Base-by-base conservation (phyloP, 257 asterid species). In the Scutellaria minor region DNA sequence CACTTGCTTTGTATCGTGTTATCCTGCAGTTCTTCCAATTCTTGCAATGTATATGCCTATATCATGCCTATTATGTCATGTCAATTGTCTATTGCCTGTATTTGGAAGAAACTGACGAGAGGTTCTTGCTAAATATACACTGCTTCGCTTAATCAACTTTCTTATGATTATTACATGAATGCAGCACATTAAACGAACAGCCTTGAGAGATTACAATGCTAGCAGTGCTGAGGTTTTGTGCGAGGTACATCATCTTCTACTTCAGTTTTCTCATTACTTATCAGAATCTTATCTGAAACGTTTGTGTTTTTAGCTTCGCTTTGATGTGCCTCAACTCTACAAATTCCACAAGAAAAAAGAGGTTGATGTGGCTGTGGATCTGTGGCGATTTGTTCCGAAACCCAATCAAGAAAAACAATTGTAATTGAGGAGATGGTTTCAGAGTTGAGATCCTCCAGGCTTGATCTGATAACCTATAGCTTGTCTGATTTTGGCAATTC, bases 311-410 rank as follows among this genome's bases (percentile, higher is more conserved):
- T 31, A 31, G 37, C 37, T 31, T 31, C 37, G 37, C 37, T 31
- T 83, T 63, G 97, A 94, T 74, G 90, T 94, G 60, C 96, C 98
- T 20, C 86, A 88, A 68, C 86, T 91, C n/a, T 94, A 94, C 86
- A 91, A 91, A 76, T 94, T 94, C 81, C 99, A 94, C 90, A 91
- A 88, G 37, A 31, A 31, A 31, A 31, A 31, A 31, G 37, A 31
- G 37, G 37, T 31, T 31, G 37, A 31, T 31, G 37, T 31, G 4
- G 97, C 96, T 31, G 98, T 91, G 74, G 99, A 94, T 81, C 88
- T 94, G 31, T 91, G 97, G 97, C 91, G 93, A n/a, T 94, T 94
- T 78, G 98, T 91, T 71, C 99, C 99, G 0, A 78, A 67, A 63
- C 75, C 63, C 57, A 27, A 54, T 66, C 70, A 45, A 68, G 66